Evolutionary conservation across 768 basidiomycete genomes (phyloP).

Genomic region (Russula dissimulans): DNA sequence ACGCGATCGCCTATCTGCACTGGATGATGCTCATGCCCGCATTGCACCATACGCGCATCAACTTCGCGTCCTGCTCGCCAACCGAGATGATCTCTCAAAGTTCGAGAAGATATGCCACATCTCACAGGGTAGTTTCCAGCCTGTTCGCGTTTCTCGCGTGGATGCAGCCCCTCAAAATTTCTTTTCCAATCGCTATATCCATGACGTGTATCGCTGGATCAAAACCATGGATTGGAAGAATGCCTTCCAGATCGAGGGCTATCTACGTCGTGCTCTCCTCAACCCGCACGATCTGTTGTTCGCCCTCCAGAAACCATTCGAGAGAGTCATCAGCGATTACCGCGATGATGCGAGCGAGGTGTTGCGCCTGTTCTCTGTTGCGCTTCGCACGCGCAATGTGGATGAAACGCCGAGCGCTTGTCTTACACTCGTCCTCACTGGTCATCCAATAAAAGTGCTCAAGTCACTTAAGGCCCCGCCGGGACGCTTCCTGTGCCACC

Average conservation of each 20-base stretch:
- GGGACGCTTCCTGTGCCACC: slow-evolving; percentile 55
- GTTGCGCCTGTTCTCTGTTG: slow-evolving; percentile 46
- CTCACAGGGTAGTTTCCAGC: neutral
- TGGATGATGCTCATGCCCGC: neutral
- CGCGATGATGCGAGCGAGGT: slow-evolving; percentile 33
- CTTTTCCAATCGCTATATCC: neutral
- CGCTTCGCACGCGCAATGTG: slow-evolving; percentile 35
- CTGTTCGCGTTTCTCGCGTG: neutral
- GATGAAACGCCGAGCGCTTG: slow-evolving; percentile 36
- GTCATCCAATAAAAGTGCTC: slow-evolving; percentile 18
- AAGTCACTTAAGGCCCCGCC: slow-evolving; percentile 23
- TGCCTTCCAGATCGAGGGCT: slow-evolving; percentile 67
- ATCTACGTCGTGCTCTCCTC: slow-evolving; percentile 53
- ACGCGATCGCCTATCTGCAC: neutral
- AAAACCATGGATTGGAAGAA: slow-evolving; percentile 48
- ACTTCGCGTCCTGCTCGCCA: neutral
- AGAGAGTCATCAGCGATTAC: neutral
- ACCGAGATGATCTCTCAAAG: neutral
- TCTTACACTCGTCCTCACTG: slow-evolving; percentile 32
- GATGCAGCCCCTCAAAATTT: neutral
- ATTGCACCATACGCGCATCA: neutral
- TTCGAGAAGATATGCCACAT: neutral
- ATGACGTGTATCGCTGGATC: slow-evolving; percentile 33
- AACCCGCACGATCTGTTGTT: slow-evolving; percentile 45
- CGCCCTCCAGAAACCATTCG: neutral